Conservation (phyloP, 129 eudicot species). For the Glebionis coronaria region DNA sequence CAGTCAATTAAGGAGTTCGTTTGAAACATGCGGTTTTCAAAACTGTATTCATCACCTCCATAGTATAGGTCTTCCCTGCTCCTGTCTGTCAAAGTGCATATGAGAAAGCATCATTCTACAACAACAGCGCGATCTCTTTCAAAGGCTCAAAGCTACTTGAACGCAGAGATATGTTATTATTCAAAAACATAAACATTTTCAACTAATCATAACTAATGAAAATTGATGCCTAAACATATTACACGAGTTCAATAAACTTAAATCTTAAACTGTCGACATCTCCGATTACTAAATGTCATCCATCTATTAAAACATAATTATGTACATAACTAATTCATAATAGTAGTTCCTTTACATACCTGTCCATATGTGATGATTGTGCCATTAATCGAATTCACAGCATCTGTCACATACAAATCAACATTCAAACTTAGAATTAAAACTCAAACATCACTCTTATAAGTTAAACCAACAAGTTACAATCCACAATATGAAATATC, state of each 20-base stretch:
- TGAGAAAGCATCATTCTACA: constrained; percentile 16
- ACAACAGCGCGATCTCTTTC: constrained; percentile 1
- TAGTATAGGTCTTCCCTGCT: constrained; percentile 92
- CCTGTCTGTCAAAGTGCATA: constrained; percentile 62
- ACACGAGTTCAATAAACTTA: constrained; percentile 11
- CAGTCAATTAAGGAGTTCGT: constrained; percentile 12
- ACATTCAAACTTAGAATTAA: constrained; percentile 1
- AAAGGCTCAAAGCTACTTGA: constrained; percentile 17
- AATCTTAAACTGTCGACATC: not conserved
- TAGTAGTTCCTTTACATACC: constrained; percentile 36
- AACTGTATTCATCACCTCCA: constrained; percentile 58
- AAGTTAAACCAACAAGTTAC: constrained; percentile 3
- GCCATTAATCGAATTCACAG: constrained; percentile 62
- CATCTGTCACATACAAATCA: constrained; percentile 46
- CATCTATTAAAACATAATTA: constrained; percentile 1
- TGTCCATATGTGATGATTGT: constrained; percentile 85
- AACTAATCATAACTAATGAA: constrained; percentile 10
- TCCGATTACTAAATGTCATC: not conserved
- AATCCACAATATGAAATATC: not conserved
- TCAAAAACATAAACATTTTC: constrained; percentile 11
- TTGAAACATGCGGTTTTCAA: not conserved
- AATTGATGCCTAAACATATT: constrained; percentile 2
- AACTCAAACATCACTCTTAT: constrained; percentile 10
- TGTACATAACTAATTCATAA: constrained; percentile 1
- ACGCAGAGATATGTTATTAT: not conserved